phyloP scores from a whole-genome alignment of 83 land plant species.

The Isoetes engelmannii region DNA sequence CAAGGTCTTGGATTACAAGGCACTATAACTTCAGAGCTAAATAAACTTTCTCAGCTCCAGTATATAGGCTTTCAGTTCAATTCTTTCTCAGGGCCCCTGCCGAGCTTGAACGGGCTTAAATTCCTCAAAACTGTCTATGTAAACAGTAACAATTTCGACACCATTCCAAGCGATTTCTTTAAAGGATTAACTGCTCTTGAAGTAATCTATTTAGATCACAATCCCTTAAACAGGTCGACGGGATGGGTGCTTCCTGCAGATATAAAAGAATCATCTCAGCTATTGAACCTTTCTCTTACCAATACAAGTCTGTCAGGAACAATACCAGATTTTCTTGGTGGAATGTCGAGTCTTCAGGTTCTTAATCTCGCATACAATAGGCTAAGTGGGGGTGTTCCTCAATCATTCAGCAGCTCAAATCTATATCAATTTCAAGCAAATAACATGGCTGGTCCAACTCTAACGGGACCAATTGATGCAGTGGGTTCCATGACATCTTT shows the following conservation, averaged over 20 bases:
- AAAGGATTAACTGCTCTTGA: conserved; percentile 37
- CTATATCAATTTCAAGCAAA: conserved; percentile 49
- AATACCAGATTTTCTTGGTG: conserved; percentile 58
- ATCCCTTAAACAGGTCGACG: conserved; percentile 34
- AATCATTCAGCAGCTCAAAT: conserved; percentile 23
- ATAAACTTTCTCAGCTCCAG: conserved; percentile 40
- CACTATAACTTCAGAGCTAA: conserved; percentile 51
- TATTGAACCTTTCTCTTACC: conserved; percentile 42
- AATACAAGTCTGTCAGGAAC: conserved; percentile 50
- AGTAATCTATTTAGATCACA: conserved; percentile 46
- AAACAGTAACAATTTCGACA: conserved; percentile 46
- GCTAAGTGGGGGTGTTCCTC: conserved; percentile 52
- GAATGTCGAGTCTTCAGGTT: conserved; percentile 22
- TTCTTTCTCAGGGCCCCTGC: conserved; percentile 48
- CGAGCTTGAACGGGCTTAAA: conserved; percentile 54
- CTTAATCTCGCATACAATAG: conserved; percentile 46
- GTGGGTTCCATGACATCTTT: conserved; percentile 46
- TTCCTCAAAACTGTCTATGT: conserved; percentile 41
- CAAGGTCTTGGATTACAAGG: conserved; percentile 45
- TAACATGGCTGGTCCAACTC: conserved; percentile 33
- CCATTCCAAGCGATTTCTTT: conserved; percentile 73
- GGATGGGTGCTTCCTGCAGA: conserved; percentile 57
- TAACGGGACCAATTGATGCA: conserved; percentile 60
- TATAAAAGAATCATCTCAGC: conserved; percentile 32
- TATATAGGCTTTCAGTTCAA: conserved; percentile 62